Evolutionary conservation across 768 basidiomycete genomes (phyloP), one percentile per base, ranked within the genome.

Genomic region (Naganishia vaughanmartiniae): DNA sequence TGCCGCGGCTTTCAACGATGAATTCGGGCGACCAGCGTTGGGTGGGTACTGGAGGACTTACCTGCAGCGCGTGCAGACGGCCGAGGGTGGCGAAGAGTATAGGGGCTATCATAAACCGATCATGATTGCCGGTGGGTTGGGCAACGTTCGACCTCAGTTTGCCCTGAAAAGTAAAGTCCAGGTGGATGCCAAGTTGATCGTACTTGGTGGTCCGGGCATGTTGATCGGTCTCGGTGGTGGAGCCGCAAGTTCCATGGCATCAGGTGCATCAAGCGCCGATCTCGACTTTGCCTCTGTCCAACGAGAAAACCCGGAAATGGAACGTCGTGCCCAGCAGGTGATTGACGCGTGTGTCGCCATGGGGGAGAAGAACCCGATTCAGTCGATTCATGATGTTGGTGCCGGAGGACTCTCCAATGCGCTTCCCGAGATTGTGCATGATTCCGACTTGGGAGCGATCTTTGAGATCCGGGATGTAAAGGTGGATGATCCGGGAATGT

Each of bases 51-150:
- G 94, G 85, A 89, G 96, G 56, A 95, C 96, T 0, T 97, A 96
- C 82, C 85, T 89, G 14, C 91, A 96, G 81, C 85, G 86, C 54
- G 85, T 93, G 0, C 30, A 56, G 4, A 79, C 87, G 34, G 82
- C 84, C 11, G 79, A 81, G 42, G 86, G 86, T 46, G 85, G 84
- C 4, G 72, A 78, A 65, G 74, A 80, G 69, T 76, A 81, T 74
- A 82, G 94, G 66, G 96, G 96, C 0, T 99, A 97, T 81, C 96
- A 98, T 83, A 99, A 99, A 81, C 96, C 96, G 17, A 96, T 99
- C 84, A 99, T 99, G 96, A 90, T 99, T 74, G 95, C 96, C 10
- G 96, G 96, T 24, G 96, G 96, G 30, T 87, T 93, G 73, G 96
- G 96, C 5, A 97, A 90, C 76, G 94, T 98, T 48, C 88, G 92